Evolutionary conservation across 306 rosid species (phyloP), one percentile per base, ranked within the genome.

Genomic region (Vigna unguiculata): DNA sequence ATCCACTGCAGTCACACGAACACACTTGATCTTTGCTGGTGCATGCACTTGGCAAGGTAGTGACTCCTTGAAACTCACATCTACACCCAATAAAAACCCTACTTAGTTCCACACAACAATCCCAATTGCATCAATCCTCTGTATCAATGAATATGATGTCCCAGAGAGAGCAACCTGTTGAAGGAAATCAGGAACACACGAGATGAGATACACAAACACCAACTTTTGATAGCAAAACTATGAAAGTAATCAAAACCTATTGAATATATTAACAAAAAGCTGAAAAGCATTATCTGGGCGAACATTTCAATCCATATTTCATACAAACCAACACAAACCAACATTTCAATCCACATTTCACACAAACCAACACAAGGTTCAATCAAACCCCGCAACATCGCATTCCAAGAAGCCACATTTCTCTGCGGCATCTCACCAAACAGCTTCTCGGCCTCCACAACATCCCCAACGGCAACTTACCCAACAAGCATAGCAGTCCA

Each of bases 271-370:
- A 41, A 57, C 74, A 30, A 20, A 57, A 19, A 92, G 97, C 96
- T 95, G 99, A 49, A 95, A 95, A 62, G 99, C 97, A 75, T 95
- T 95, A 64, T 91, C 99, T 0, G 99, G 99, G 79, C 99, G 92
- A 63, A 91, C 91, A 86, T 86, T n/a, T n/a, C n/a, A n/a, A n/a
- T n/a, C n/a, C n/a, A n/a, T n/a, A n/a, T n/a, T n/a, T n/a, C n/a
- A n/a, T n/a, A n/a, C n/a, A 95, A 74, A 92, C 97, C 80, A 94
- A 85, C 98, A 92, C n/a, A n/a, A n/a, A n/a, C n/a, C n/a, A n/a
- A n/a, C n/a, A n/a, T n/a, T n/a, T n/a, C n/a, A n/a, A n/a, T n/a
- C n/a, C n/a, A n/a, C n/a, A n/a, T n/a, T n/a, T n/a, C n/a, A n/a
- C 48, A 12, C 48, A 43, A 43, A 43, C 48, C 48, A 43, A 43